These are phyloP conservation scores for Handroanthus guayacan DNA, from an alignment of 257 asterid genomes.

Conservation along the genomic window DNA sequence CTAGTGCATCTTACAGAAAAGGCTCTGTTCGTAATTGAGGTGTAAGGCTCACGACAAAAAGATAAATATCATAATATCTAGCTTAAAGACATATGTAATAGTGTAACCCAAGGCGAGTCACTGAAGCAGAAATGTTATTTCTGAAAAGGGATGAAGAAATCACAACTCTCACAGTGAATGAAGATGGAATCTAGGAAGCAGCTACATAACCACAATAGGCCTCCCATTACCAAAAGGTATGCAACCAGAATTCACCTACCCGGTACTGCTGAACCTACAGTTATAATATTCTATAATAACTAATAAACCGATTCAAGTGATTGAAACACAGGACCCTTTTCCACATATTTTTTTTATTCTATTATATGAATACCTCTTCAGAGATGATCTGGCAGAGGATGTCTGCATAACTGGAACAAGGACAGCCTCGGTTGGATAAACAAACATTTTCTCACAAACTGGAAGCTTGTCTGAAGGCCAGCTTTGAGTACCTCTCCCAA, in stretches of 20 bases:
- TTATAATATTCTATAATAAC: too few species aligned
- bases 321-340: too few species aligned
- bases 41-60: too few species aligned
- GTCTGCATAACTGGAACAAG: constrained; percentile 96
- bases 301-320: too few species aligned
- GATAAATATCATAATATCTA: too few species aligned
- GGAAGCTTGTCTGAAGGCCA: constrained; percentile 56
- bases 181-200: constrained; percentile 18
- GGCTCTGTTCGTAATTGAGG: too few species aligned
- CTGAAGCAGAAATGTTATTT: too few species aligned
- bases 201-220: constrained; percentile 10
- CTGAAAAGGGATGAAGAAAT: too few species aligned
- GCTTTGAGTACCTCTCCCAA: constrained; percentile 56
- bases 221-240: constrained; percentile 20
- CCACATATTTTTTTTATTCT: neutral
- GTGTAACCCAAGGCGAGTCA: too few species aligned
- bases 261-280: too few species aligned
- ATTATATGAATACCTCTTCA: constrained; percentile 71
- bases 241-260: neutral
- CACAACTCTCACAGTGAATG: neutral
- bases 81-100: too few species aligned
- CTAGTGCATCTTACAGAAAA: too few species aligned
- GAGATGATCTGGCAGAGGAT: constrained; percentile 81
- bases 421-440: constrained; percentile 93
- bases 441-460: constrained; percentile 59